Percentiles rank a stretch among this genome's conserved stretches.
Evolutionary conservation across 2,329 filamentous ascomycete genomes (phyloP).

Genomic region (Xylaria digitata): DNA sequence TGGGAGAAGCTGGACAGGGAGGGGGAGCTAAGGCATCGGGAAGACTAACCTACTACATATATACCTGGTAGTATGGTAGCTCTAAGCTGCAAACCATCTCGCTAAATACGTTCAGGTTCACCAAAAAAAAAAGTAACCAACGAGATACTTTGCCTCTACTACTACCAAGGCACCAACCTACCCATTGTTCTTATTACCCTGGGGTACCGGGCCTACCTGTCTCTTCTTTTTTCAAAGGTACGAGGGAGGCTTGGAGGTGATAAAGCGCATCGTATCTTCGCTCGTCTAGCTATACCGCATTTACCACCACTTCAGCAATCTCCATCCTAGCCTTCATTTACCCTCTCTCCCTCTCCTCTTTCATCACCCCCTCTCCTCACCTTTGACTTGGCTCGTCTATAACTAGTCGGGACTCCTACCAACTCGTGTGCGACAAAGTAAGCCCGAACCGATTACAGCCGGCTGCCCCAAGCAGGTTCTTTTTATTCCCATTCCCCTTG

Average conservation of each 20-base stretch:
- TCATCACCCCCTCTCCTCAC: slow-evolving; percentile 26
- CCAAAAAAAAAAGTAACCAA: slow-evolving; percentile 9
- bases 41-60: slow-evolving; percentile 8
- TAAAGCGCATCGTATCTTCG: slow-evolving; percentile 33
- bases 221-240: slow-evolving; percentile 11
- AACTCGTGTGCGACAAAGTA: slow-evolving; percentile 43
- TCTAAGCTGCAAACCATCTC: slow-evolving; percentile 27
- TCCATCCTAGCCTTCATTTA: slow-evolving; percentile 15
- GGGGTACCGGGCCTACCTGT: background rate
- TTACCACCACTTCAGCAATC: slow-evolving; percentile 32
- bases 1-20: slow-evolving; percentile 33
- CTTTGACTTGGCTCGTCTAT: slow-evolving; percentile 33
- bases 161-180: slow-evolving; percentile 16
- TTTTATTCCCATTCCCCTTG: slow-evolving; percentile 33
- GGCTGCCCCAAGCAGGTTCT: slow-evolving; percentile 34
- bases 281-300: slow-evolving; percentile 30
- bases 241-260: slow-evolving; percentile 26
- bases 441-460: slow-evolving; percentile 43
- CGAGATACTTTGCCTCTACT: slow-evolving; percentile 21
- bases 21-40: slow-evolving; percentile 20
- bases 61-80: slow-evolving; percentile 10
- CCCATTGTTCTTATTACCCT: slow-evolving; percentile 12
- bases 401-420: slow-evolving; percentile 42
- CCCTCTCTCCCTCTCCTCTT: slow-evolving; percentile 29
- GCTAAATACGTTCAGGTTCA: slow-evolving; percentile 24